phyloP scores from a whole-genome alignment of 2,329 filamentous ascomycete species.

The Basipetospora chlamydospora region DNA sequence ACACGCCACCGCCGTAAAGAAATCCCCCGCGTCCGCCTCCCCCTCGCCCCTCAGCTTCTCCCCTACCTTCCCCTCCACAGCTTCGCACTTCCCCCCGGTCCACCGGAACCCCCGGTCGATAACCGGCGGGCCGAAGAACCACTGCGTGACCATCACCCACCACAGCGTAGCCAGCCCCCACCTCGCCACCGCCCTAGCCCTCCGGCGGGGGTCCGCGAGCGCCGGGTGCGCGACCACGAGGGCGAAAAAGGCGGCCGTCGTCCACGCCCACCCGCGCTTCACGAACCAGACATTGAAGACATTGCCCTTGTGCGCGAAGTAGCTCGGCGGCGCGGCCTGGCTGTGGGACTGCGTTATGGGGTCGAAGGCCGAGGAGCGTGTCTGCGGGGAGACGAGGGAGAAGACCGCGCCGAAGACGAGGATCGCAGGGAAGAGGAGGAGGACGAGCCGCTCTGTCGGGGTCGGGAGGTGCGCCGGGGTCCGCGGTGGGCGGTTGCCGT shows the following conservation, averaged over 20 bases:
- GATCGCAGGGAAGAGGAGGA: slow-evolving; percentile 60
- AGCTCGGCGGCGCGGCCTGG: slow-evolving; percentile 51
- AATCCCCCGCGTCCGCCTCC: slow-evolving; percentile 25
- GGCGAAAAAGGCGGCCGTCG: slow-evolving; percentile 55
- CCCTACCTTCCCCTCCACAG: slow-evolving; percentile 35
- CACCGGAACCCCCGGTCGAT: slow-evolving; percentile 83
- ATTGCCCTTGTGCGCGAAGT: slow-evolving; percentile 91
- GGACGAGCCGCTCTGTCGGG: slow-evolving; percentile 46
- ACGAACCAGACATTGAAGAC: slow-evolving; percentile 87
- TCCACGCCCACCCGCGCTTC: slow-evolving; percentile 91
- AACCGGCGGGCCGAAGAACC: slow-evolving; percentile 84
- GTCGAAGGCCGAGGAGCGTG: slow-evolving; percentile 50
- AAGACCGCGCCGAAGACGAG: slow-evolving; percentile 73
- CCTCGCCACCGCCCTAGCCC: slow-evolving; percentile 44
- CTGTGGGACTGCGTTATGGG: slow-evolving; percentile 47
- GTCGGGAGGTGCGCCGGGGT: slow-evolving; percentile 54
- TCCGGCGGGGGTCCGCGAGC: slow-evolving; percentile 20
- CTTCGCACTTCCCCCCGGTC: slow-evolving; percentile 72
- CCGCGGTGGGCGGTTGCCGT: slow-evolving; percentile 19
- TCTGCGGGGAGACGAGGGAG: slow-evolving; percentile 60
- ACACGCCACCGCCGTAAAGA: slow-evolving; percentile 65
- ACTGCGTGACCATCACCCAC: slow-evolving; percentile 86
- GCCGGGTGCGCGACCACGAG: slow-evolving; percentile 57
- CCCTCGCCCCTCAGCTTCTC: slow-evolving; percentile 32
- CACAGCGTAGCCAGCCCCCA: slow-evolving; percentile 59